Conservation (phyloP, 1,284 basidiomycete genomes). For the Cutaneotrichosporon sp. region DNA sequence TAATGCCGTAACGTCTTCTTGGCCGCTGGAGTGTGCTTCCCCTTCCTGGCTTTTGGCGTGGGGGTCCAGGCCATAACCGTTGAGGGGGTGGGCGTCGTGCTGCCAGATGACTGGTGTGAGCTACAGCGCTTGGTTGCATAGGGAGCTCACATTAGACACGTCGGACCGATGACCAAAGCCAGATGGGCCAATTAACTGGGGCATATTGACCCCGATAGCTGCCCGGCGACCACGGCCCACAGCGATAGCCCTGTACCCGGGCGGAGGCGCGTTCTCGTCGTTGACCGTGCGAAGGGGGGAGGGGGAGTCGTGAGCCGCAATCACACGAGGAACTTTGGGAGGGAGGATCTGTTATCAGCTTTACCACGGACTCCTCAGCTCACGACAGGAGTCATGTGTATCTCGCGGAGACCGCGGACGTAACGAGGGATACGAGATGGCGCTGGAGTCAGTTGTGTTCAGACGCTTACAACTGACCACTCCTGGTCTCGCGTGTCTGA, state of each 20-base stretch:
- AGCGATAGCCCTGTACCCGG: not conserved
- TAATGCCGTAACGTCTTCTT: not conserved
- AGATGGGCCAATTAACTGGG: not conserved
- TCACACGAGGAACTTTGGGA: not conserved
- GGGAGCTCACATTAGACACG: not conserved
- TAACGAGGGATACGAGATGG: not conserved
- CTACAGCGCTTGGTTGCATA: too few species aligned
- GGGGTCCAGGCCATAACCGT: too few species aligned
- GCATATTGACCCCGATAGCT: not conserved
- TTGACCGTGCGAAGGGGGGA: not conserved
- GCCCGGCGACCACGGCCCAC: not conserved
- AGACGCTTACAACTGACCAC: not conserved
- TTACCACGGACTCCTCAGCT: not conserved
- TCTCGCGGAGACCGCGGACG: not conserved
- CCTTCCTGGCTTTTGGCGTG: not conserved
- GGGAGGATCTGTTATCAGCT: not conserved
- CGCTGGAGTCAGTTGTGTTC: not conserved
- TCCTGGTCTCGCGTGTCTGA: not conserved
- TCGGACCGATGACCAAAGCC: not conserved
- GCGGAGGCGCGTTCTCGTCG: not conserved
- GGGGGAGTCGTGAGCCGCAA: not conserved
- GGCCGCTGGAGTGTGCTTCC: too few species aligned
- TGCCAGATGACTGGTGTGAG: not conserved
- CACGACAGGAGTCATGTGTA: slow-evolving; percentile 7
- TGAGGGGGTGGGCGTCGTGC: not conserved